Conservation (phyloP, 352 stramenopile species). For the Pythium insidiosum region DNA sequence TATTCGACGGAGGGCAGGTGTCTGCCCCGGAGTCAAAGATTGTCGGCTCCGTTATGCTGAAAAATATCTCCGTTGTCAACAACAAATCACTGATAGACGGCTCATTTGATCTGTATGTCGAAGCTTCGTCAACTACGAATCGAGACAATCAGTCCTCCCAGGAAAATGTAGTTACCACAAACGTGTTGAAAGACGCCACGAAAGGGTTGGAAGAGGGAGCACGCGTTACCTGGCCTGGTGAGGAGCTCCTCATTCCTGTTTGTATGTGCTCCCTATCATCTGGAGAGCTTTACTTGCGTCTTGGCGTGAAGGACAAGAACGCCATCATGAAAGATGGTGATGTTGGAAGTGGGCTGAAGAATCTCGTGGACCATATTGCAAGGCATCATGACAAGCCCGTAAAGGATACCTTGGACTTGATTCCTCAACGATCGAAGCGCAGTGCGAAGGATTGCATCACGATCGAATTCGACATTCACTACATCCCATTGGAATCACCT, state of each 20-base stretch:
- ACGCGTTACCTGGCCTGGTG: slow-evolving; percentile 15
- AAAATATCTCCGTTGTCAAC: slow-evolving; percentile 16
- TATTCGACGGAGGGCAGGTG: no score
- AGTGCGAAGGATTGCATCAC: no score
- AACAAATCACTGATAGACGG: slow-evolving; percentile 15
- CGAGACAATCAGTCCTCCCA: neutral
- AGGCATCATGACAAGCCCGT: no score
- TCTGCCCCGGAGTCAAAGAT: no score
- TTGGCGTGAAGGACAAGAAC: slow-evolving; percentile 41
- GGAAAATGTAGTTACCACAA: neutral
- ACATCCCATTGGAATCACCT: slow-evolving; percentile 14
- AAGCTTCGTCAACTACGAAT: slow-evolving; percentile 9
- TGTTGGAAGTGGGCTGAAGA: slow-evolving; percentile 16
- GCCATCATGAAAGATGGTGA: slow-evolving; percentile 29
- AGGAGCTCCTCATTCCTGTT: slow-evolving; percentile 21
- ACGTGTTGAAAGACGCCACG: slow-evolving; percentile 19
- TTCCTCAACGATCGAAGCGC: no score
- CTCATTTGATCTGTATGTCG: slow-evolving; percentile 31
- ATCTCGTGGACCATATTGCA: neutral
- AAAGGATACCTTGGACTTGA: no score
- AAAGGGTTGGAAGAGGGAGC: slow-evolving; percentile 9
- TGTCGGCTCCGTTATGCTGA: slow-evolving; percentile 17
- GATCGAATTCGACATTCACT: slow-evolving; percentile 12
- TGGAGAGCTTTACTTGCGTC: slow-evolving; percentile 2
- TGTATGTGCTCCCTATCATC: slow-evolving; percentile 5